Evolutionary conservation across 768 basidiomycete genomes (phyloP).

Genomic region (Tricholoma terreum): DNA sequence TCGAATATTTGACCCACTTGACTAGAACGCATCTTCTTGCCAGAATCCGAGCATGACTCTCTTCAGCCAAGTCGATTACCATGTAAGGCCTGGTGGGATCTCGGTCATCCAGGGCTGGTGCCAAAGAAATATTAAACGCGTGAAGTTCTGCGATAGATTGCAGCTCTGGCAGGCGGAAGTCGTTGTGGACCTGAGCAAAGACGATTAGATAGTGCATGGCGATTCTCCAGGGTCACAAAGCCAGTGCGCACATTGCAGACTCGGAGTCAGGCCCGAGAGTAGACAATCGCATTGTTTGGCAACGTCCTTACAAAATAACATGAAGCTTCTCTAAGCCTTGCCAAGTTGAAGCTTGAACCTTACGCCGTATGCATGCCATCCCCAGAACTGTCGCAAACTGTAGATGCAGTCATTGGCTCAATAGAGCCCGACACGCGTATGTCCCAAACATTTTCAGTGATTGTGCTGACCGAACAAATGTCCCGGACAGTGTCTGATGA

Average conservation of each 20-base stretch:
- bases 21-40: conserved; percentile 78
- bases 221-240: too few species aligned
- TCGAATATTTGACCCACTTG: conserved; percentile 51
- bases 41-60: conserved; percentile 71
- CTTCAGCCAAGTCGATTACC: conserved; percentile 62
- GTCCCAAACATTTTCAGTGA: background rate
- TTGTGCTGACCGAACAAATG: background rate
- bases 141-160: conserved; percentile 71
- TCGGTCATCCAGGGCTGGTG: conserved; percentile 39
- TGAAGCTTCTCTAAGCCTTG: too few species aligned
- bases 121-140: conserved; percentile 57
- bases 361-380: conserved; percentile 22
- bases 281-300: too few species aligned
- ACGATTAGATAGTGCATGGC: conserved; percentile 52
- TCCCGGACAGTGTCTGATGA: conserved; percentile 44
- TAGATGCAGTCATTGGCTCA: conserved; percentile 29
- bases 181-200: conserved; percentile 78
- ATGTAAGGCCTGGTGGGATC: conserved; percentile 70
- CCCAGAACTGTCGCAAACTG: conserved; percentile 18
- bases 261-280: too few species aligned
- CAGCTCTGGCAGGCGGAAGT: conserved; percentile 85
- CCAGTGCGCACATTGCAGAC: too few species aligned
- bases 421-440: conserved; percentile 32
- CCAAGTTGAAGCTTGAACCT: too few species aligned
- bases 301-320: too few species aligned